Evolutionary conservation across 352 stramenopile species (phyloP).

Genomic region (Phytophthora idaei): DNA sequence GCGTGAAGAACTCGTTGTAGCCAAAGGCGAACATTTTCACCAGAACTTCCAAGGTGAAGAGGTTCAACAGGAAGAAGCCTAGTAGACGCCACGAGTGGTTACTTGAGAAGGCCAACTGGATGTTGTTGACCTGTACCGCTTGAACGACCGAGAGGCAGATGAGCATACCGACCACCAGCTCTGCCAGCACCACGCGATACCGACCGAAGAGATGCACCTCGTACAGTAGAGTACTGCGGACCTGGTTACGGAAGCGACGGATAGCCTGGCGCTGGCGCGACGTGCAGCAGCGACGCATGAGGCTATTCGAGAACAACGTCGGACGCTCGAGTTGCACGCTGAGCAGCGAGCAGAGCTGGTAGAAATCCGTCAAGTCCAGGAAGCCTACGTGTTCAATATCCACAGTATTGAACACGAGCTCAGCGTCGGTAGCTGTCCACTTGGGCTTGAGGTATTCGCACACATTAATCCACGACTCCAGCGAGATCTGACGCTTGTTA

Average conservation of each 20-base stretch:
- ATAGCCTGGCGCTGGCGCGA: constrained; percentile 55
- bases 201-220: constrained; percentile 65
- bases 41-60: constrained; percentile 78
- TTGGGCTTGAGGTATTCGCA: constrained; percentile 79
- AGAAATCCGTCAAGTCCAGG: constrained; percentile 73
- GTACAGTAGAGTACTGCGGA: constrained; percentile 63
- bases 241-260: constrained; percentile 49
- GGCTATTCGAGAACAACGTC: constrained; percentile 48
- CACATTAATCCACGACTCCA: constrained; percentile 74
- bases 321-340: constrained; percentile 70
- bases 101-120: constrained; percentile 72
- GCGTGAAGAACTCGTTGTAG: constrained; percentile 70
- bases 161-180: constrained; percentile 73
- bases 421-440: constrained; percentile 73
- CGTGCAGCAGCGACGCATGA: constrained; percentile 54
- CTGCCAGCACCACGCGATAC: constrained; percentile 74
- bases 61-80: constrained; percentile 65
- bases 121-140: constrained; percentile 86
- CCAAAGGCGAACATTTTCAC: constrained; percentile 88
- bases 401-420: constrained; percentile 82
- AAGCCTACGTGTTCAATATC: constrained; percentile 70
- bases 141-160: constrained; percentile 84
- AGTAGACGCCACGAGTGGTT: constrained; percentile 79
- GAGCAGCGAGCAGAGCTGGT: constrained; percentile 78
- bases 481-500: constrained; percentile 58